A percentile compares a stretch with the other conserved stretches of the same genome.
Evolutionary conservation across 2,329 filamentous ascomycete genomes (phyloP).

Genomic region (Dothideomycetes sp.): DNA sequence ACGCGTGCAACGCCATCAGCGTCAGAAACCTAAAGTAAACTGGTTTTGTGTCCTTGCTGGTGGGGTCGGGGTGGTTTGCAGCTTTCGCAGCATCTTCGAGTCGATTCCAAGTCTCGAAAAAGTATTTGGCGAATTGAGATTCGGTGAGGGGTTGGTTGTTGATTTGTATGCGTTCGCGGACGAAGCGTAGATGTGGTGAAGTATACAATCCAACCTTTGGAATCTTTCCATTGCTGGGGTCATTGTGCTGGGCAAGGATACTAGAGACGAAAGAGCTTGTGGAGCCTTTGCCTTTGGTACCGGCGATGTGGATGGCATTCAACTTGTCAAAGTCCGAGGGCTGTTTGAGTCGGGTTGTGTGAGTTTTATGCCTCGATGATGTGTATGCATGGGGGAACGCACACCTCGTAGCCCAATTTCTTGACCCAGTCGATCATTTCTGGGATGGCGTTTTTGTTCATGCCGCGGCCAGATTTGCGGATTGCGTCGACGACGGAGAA

Average conservation of each 20-base stretch:
- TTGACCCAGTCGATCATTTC: conserved; percentile 73
- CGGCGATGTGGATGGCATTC: conserved; percentile 72
- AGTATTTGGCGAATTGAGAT: conserved; percentile 62
- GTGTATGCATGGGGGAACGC: conserved; percentile 24
- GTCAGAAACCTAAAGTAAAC: conserved; percentile 91
- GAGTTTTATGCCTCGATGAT: neutral
- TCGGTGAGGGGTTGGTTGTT: conserved; percentile 62
- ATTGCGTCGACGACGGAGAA: conserved; percentile 68
- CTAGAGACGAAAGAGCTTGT: conserved; percentile 76
- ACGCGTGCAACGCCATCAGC: conserved; percentile 77
- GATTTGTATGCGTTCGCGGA: conserved; percentile 76
- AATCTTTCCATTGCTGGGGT: conserved; percentile 18
- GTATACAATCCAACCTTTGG: conserved; percentile 70
- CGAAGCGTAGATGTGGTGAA: conserved; percentile 74
- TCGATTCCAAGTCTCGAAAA: conserved; percentile 76
- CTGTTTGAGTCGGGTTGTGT: conserved; percentile 29
- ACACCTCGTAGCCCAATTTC: conserved; percentile 65
- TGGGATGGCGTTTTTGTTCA: conserved; percentile 68
- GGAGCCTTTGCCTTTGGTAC: conserved; percentile 90
- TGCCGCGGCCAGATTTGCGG: conserved; percentile 60
- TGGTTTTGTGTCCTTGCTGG: conserved; percentile 57
- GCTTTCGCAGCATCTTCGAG: conserved; percentile 44
- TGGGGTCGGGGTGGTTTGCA: conserved; percentile 41
- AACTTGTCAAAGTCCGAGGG: conserved; percentile 52
- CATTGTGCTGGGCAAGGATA: conserved; percentile 57